Evolutionary conservation across 2,329 filamentous ascomycete species (phyloP).

Genomic region (Lachnellula occidentalis): DNA sequence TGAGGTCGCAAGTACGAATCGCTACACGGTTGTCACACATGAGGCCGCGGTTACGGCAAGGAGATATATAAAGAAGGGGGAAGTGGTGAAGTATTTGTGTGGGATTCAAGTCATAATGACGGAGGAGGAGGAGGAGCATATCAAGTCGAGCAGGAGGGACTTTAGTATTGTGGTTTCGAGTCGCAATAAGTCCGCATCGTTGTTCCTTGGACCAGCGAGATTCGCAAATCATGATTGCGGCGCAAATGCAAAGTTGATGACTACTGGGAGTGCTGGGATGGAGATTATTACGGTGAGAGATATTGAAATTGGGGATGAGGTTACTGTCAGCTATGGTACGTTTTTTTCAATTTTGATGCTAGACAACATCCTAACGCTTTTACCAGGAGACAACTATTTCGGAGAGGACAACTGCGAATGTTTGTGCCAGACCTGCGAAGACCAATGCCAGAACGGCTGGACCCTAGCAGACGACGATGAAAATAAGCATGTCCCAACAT

Average conservation of each 20-base stretch:
- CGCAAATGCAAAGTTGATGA: conserved; percentile 84
- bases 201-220: conserved; percentile 91
- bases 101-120: conserved; percentile 93
- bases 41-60: conserved; percentile 86
- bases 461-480: conserved; percentile 43
- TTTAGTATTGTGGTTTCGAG: conserved; percentile 97
- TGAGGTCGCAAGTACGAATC: conserved; percentile 88
- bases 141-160: conserved; percentile 79
- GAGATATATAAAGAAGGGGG: conserved; percentile 70
- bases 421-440: conserved; percentile 83
- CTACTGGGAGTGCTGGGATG: conserved; percentile 78
- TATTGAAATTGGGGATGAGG: conserved; percentile 85
- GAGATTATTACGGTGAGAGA: conserved; percentile 79
- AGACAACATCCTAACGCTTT: not conserved
- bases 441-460: conserved; percentile 75
- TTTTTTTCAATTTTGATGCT: not conserved
- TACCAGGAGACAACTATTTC: conserved; percentile 79
- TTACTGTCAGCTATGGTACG: conserved; percentile 80
- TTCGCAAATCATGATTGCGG: conserved; percentile 98
- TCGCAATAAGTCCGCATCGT: conserved; percentile 79
- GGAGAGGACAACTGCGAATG: conserved; percentile 94
- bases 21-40: conserved; percentile 85
- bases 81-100: conserved; percentile 83
- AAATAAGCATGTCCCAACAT: conserved; percentile 21
- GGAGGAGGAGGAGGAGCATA: conserved; percentile 78